Conservation (phyloP, 257 asterid species). For the Solanum dulcamara region DNA sequence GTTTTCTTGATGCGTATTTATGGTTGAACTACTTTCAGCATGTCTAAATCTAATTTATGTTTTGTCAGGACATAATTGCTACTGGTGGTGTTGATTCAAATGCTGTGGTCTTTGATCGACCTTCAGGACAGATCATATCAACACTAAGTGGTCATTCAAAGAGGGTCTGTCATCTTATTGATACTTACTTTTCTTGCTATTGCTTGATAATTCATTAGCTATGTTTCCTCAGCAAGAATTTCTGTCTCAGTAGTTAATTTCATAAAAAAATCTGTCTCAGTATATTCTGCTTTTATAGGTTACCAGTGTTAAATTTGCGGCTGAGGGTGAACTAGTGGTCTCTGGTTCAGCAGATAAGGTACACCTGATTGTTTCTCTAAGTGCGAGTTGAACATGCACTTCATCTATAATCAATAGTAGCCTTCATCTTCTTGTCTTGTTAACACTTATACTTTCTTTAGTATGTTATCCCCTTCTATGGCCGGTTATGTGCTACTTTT, state of each 20-base stretch:
- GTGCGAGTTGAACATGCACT: background rate
- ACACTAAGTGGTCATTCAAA: constrained; percentile 95
- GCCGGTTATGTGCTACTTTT: background rate
- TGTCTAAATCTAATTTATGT: background rate
- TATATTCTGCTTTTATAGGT: constrained; percentile 4
- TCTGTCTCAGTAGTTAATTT: background rate
- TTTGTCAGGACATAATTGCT: constrained; percentile 75
- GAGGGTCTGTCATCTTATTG: constrained; percentile 43
- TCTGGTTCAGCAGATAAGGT: constrained; percentile 97
- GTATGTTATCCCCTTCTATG: background rate
- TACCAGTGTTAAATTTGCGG: constrained; percentile 60
- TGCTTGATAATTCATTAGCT: background rate
- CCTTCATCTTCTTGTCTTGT: background rate
- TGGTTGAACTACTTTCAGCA: background rate
- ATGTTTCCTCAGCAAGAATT: background rate
- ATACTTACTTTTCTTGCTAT: background rate
- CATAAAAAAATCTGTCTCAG: background rate
- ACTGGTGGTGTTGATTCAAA: constrained; percentile 88
- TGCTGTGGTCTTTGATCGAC: constrained; percentile 74
- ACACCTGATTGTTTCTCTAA: background rate
- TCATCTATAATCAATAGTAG: background rate
- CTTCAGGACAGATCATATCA: constrained; percentile 85
- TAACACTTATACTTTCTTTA: background rate
- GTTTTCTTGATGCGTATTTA: background rate
- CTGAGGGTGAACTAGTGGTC: constrained; percentile 65